A percentile compares a stretch with the other conserved stretches of the same genome.
Conservation (phyloP, 2,329 filamentous ascomycete species). For the Fusarium mangiferae region DNA sequence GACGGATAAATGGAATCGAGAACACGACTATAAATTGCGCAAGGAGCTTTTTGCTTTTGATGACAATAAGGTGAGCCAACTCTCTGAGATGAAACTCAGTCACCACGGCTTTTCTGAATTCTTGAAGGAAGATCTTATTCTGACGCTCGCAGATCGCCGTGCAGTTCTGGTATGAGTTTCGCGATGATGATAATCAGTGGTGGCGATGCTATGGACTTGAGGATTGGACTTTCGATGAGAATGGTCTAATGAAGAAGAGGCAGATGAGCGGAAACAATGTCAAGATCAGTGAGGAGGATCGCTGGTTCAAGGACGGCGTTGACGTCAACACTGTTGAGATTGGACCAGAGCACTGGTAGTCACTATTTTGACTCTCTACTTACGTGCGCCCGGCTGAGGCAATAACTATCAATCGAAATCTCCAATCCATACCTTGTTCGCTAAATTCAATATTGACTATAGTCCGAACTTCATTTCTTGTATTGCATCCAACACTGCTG, state of each 20-base stretch:
- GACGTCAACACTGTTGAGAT: constrained; percentile 76
- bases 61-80: constrained; percentile 64
- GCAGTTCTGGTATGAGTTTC: constrained; percentile 91
- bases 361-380: neutral
- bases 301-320: constrained; percentile 77
- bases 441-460: neutral
- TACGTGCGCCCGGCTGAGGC: neutral
- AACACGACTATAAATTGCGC: constrained; percentile 77
- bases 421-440: neutral
- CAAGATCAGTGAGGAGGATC: constrained; percentile 67
- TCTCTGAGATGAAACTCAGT: accelerated
- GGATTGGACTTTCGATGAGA: constrained; percentile 78
- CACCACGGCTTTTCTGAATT: too few relatives aligned
- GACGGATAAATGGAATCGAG: constrained; percentile 77
- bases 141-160: constrained; percentile 71
- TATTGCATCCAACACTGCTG: neutral
- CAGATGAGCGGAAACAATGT: constrained; percentile 83
- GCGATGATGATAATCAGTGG: constrained; percentile 77
- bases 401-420: neutral
- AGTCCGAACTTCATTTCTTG: neutral
- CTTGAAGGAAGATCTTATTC: neutral
- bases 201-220: constrained; percentile 88
- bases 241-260: constrained; percentile 77
- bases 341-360: constrained; percentile 32
- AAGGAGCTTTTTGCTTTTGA: constrained; percentile 87